Percentiles rank a stretch among this genome's conserved stretches.
These are phyloP conservation scores for Stemphylium beticola DNA, from an alignment of 2,329 filamentous ascomycete species.

Conservation along the genomic window DNA sequence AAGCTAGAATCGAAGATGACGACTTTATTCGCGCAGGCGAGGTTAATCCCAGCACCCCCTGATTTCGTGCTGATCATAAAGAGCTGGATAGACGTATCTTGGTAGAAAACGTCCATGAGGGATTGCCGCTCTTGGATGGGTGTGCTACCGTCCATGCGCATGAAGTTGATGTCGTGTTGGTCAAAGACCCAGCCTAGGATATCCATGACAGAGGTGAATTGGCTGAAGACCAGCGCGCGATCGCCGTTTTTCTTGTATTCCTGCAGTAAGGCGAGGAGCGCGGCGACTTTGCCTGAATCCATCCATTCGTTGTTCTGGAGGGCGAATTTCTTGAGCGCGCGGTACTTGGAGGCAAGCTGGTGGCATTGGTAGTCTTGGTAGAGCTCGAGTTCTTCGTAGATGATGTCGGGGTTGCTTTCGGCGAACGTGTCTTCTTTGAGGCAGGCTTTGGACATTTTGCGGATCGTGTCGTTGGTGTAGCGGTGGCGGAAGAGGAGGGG, in stretches of 20 bases:
- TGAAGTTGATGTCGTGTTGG: slow-evolving; percentile 74
- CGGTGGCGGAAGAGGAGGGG: slow-evolving; percentile 83
- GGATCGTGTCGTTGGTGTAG: slow-evolving; percentile 76
- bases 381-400: slow-evolving; percentile 60
- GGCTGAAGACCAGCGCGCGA: slow-evolving; percentile 87
- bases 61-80: slow-evolving; percentile 94
- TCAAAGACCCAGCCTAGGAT: slow-evolving; percentile 85
- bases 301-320: slow-evolving; percentile 69
- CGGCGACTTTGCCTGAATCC: slow-evolving; percentile 83
- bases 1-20: slow-evolving; percentile 97
- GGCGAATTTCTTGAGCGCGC: slow-evolving; percentile 61
- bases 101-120: slow-evolving; percentile 85
- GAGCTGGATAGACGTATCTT: slow-evolving; percentile 77
- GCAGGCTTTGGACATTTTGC: slow-evolving; percentile 78
- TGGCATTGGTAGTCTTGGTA: slow-evolving; percentile 69
- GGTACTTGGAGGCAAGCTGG: slow-evolving; percentile 61
- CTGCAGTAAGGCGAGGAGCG: slow-evolving; percentile 75
- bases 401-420: slow-evolving; percentile 57
- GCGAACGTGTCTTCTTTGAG: slow-evolving; percentile 69
- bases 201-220: slow-evolving; percentile 90
- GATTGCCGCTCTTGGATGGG: slow-evolving; percentile 82
- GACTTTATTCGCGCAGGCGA: slow-evolving; percentile 95
- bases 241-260: slow-evolving; percentile 81
- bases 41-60: slow-evolving; percentile 95
- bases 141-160: slow-evolving; percentile 85